phyloP scores from a whole-genome alignment of 805 yeast genomes.

The Lipomyces starkeyi region DNA sequence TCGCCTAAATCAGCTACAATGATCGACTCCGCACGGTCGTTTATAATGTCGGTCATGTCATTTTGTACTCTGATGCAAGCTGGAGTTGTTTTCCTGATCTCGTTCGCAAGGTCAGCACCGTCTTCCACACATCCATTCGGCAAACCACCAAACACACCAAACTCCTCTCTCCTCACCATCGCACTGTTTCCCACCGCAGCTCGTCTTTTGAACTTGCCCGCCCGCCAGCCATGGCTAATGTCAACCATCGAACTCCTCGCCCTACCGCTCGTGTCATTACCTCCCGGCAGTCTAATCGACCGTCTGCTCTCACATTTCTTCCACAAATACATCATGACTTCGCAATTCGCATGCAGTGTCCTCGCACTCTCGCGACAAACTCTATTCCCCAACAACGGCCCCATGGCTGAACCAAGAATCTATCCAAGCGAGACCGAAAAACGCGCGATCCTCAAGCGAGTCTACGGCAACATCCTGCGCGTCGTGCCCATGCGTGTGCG shows the following conservation, averaged over 20 bases:
- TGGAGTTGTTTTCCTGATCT: constrained; percentile 25
- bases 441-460: constrained; percentile 39
- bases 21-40: constrained; percentile 3
- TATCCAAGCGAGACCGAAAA: constrained; percentile 53
- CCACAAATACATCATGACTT: constrained; percentile 28
- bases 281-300: constrained; percentile 34
- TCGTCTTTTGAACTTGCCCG: constrained; percentile 32
- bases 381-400: constrained; percentile 57
- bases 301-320: constrained; percentile 30
- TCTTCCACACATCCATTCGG: not conserved
- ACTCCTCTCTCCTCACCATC: constrained; percentile 31
- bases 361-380: constrained; percentile 47
- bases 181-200: constrained; percentile 37
- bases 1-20: not conserved
- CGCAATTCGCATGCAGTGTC: constrained; percentile 27
- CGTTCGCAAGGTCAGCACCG: constrained; percentile 22
- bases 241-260: constrained; percentile 34
- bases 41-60: constrained; percentile 12
- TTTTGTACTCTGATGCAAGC: constrained; percentile 25
- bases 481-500: constrained; percentile 35
- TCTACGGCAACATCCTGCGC: constrained; percentile 31
- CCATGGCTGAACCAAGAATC: constrained; percentile 56
- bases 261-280: constrained; percentile 31
- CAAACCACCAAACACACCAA: not conserved
- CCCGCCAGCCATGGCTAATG: constrained; percentile 38